Evolutionary conservation across 495 filamentous ascomycete species (phyloP), one percentile per base, ranked within the genome.

Genomic region (Hypoxylon trugodes): DNA sequence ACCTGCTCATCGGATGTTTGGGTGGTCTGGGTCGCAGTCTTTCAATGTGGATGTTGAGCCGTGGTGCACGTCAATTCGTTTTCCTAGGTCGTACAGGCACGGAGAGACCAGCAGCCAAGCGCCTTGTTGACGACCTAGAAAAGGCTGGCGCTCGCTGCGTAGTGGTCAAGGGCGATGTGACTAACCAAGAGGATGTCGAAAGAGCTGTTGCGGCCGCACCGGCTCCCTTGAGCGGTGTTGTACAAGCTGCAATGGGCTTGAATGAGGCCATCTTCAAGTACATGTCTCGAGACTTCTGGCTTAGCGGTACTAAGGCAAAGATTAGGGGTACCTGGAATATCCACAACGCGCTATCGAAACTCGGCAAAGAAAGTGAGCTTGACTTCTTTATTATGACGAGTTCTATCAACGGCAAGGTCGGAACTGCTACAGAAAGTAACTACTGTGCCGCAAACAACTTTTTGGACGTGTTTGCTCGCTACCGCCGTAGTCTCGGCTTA

Each of bases 361-460:
- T 42, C 3, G 65, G 45, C 25, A 75, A 47, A 6, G 63, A 69
- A 30, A 37, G 58, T 7, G 65, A 79, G 19, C 77, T 89, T 1
- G 87, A 89, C 65, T 90, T 90, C 74, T 89, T 89, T 71, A 67
- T 88, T 16, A 75, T 78, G 28, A 76, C 87, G 12, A 84, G 82
- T 8, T 87, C 84, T 1, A 59, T 81, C 0, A 63, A 76, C 1
- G 79, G 77, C 1, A 63, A 79, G 0, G 66, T 81, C n/a, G 85
- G 84, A 0, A 76, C 65, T 9, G 57, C 72, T 3, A 78, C 78
- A 0, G 84, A 88, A 62, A 69, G 77, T 7, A 79, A 80, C 7
- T 87, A 87, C 54, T 75, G 79, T 1, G 82, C 83, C 1, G 81
- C 77, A 4, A 85, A 84, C 59, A 77, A 78, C 6, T 87, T 80